These are phyloP conservation scores for Senna tora DNA, from an alignment of 306 rosid genomes.

Conservation along the genomic window DNA sequence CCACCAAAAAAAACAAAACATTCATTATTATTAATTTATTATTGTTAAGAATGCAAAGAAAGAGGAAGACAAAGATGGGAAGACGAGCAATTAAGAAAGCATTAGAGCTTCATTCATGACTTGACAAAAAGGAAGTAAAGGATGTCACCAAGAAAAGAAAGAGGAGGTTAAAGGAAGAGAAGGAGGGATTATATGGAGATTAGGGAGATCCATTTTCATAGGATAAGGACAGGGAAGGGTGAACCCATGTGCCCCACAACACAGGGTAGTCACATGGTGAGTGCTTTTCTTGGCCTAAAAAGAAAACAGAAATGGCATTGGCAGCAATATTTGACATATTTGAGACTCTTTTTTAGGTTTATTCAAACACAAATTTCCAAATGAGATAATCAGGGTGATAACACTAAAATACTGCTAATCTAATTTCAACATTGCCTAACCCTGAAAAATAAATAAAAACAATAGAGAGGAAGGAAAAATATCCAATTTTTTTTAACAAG, in stretches of 20 bases:
- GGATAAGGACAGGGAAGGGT: constrained; percentile 24
- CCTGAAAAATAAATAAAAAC: neutral
- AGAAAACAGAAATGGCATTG: constrained; percentile 10
- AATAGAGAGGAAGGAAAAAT: too few species aligned
- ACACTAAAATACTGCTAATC: constrained; percentile 17
- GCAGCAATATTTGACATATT: constrained; percentile 41
- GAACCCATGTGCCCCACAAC: constrained; percentile 48
- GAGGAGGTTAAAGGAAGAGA: neutral
- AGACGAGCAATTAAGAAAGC: neutral
- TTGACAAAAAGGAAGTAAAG: neutral
- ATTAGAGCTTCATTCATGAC: neutral
- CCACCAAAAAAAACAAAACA: too few species aligned
- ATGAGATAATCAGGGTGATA: neutral
- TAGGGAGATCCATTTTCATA: neutral
- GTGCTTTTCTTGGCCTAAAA: constrained; percentile 40
- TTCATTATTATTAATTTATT: too few species aligned
- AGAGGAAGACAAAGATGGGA: neutral
- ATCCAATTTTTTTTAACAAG: too few species aligned
- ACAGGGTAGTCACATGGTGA: constrained; percentile 47
- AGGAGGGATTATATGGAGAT: neutral
- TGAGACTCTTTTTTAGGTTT: constrained; percentile 7
- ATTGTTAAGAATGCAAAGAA: too few species aligned
- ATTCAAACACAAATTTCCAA: constrained; percentile 1
- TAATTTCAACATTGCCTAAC: constrained; percentile 6
- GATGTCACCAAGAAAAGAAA: neutral